Conservation (phyloP, 1,284 basidiomycete species). For the Chalciporus sp. region DNA sequence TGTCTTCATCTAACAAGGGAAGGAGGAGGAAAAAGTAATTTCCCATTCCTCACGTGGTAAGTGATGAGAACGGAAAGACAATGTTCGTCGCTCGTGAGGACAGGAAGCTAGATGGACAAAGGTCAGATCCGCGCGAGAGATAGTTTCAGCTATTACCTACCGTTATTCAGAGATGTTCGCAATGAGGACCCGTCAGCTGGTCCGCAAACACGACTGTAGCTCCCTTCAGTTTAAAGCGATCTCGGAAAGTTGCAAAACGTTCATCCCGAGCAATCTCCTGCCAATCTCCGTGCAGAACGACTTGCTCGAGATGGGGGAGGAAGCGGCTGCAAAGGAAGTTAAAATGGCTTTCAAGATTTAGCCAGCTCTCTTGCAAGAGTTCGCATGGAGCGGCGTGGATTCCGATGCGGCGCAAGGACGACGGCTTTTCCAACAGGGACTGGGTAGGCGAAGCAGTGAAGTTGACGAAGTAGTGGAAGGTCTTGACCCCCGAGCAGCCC, state of each 20-base stretch:
- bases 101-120: neutral
- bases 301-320: conserved; percentile 42
- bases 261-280: conserved; percentile 36
- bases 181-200: conserved; percentile 12
- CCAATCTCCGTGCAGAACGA: conserved; percentile 58
- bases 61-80: neutral
- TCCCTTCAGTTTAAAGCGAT: conserved; percentile 25
- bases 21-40: neutral
- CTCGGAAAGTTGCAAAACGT: conserved; percentile 29
- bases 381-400: conserved; percentile 51
- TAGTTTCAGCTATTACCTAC: conserved; percentile 6
- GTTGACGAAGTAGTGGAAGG: conserved; percentile 59
- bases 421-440: conserved; percentile 29
- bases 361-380: conserved; percentile 43
- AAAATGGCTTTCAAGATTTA: conserved; percentile 50
- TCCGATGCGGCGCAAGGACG: conserved; percentile 46
- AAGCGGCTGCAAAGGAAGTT: conserved; percentile 37
- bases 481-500: conserved; percentile 47
- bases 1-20: neutral
- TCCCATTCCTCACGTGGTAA: neutral
- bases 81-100: neutral
- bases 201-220: conserved; percentile 16
- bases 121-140: neutral
- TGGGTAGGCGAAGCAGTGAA: conserved; percentile 45
- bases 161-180: conserved; percentile 22